phyloP scores from a whole-genome alignment of 2,329 filamentous ascomycete species.

The Fusarium liriodendri region DNA sequence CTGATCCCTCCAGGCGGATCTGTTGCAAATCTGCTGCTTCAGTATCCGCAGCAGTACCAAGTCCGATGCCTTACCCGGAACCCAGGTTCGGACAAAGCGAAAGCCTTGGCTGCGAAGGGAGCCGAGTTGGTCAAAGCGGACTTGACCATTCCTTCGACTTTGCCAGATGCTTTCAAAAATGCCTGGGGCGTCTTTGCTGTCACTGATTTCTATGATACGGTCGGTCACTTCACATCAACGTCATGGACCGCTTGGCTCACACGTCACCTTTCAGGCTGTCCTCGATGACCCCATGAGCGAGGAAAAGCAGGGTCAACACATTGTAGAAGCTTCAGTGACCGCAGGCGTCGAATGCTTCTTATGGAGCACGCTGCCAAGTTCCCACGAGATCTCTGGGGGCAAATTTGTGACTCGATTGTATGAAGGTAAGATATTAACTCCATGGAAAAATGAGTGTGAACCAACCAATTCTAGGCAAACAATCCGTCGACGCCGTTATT shows the following conservation, averaged over 20 bases:
- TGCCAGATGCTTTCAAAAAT: conserved; percentile 14
- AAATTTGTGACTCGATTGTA: conserved; percentile 25
- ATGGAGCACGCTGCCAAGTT: conserved; percentile 26
- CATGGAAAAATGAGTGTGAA: too few relatives aligned
- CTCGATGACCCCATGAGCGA: conserved; percentile 29
- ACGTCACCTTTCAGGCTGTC: conserved; percentile 1
- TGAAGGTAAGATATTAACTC: conserved; percentile 1
- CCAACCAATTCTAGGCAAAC: conserved; percentile 2
- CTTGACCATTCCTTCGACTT: conserved; percentile 20
- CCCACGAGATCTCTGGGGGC: conserved; percentile 23
- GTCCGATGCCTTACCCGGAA: conserved; percentile 25
- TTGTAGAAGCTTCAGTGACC: conserved; percentile 20
- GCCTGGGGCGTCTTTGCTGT: conserved; percentile 26
- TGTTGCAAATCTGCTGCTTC: conserved; percentile 21
- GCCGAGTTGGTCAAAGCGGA: conserved; percentile 21
- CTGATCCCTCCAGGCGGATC: conserved; percentile 8
- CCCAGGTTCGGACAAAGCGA: conserved; percentile 21
- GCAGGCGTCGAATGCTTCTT: conserved; percentile 23
- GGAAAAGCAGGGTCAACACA: conserved; percentile 26
- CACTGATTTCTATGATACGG: conserved; percentile 30
- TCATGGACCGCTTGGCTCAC: not conserved
- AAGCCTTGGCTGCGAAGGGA: conserved; percentile 10
- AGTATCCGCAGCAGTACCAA: conserved; percentile 17
- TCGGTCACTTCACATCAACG: not conserved
- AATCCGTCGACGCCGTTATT: conserved; percentile 25